Evolutionary conservation across 257 asterid genomes (phyloP).

Genomic region (Perilla frutescens): DNA sequence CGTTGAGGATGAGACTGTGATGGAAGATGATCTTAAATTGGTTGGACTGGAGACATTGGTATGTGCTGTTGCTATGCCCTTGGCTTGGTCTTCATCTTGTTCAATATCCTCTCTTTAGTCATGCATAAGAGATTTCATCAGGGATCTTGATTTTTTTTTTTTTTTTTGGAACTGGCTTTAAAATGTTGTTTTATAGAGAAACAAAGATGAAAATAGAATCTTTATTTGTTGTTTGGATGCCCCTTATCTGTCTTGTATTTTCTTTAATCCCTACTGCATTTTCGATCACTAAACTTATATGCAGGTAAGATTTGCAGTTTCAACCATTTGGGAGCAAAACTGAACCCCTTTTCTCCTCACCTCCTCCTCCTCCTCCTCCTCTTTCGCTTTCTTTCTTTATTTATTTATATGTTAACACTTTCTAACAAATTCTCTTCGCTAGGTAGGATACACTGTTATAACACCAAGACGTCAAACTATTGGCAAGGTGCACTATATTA

Average conservation of each 20-base stretch:
- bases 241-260: conserved; percentile 2
- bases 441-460: conserved; percentile 73
- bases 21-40: conserved; percentile 56
- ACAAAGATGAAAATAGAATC: background rate
- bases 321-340: background rate
- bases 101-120: background rate
- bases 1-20: conserved; percentile 56
- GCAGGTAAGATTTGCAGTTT: background rate
- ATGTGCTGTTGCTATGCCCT: conserved; percentile 33
- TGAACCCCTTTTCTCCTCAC: background rate
- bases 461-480: conserved; percentile 52
- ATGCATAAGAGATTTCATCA: background rate
- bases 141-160: background rate
- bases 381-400: too few relatives aligned
- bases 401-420: background rate
- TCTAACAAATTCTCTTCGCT: conserved; percentile 34
- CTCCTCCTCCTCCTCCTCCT: too few relatives aligned
- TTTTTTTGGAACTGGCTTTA: conserved; percentile 2
- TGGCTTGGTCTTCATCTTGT: background rate
- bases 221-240: background rate
- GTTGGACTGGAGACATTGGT: conserved; percentile 69
- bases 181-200: background rate
- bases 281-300: background rate
- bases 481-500: conserved; percentile 56
- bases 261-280: background rate